phyloP scores from a whole-genome alignment of 306 rosid genomes.

The Geum urbanum region DNA sequence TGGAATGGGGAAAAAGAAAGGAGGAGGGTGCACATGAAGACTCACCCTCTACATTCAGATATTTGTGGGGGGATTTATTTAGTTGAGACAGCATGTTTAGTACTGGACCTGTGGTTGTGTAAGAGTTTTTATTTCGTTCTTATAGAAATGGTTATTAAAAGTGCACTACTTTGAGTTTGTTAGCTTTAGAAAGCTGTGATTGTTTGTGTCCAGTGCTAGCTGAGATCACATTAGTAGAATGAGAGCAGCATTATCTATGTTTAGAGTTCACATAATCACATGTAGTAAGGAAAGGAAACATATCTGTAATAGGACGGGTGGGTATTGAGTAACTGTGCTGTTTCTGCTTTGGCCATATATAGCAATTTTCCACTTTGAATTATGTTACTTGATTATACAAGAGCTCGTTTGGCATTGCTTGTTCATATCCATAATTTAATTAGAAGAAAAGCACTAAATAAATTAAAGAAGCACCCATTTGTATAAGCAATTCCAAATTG shows the following conservation, averaged over 20 bases:
- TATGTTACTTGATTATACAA: background rate
- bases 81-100: background rate
- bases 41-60: background rate
- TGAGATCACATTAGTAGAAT: background rate
- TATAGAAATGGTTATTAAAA: background rate
- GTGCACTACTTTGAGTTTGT: background rate
- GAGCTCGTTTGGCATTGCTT: background rate
- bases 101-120: background rate
- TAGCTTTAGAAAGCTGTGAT: background rate
- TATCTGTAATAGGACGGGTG: background rate
- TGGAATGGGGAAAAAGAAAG: background rate
- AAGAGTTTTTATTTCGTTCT: background rate
- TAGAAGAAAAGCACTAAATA: background rate
- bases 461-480: background rate
- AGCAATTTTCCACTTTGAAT: background rate
- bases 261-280: background rate
- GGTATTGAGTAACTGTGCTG: background rate
- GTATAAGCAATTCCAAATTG: background rate
- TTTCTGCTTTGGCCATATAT: background rate
- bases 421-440: background rate
- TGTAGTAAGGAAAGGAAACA: background rate
- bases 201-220: background rate
- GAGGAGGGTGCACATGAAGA: slow-evolving; percentile 13
- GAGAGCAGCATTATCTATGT: background rate
- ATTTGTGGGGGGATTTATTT: background rate